A percentile compares a stretch with the other conserved stretches of the same genome.
phyloP scores from a whole-genome alignment of 2,329 filamentous ascomycete genomes.

The Aspergillus melleus region DNA sequence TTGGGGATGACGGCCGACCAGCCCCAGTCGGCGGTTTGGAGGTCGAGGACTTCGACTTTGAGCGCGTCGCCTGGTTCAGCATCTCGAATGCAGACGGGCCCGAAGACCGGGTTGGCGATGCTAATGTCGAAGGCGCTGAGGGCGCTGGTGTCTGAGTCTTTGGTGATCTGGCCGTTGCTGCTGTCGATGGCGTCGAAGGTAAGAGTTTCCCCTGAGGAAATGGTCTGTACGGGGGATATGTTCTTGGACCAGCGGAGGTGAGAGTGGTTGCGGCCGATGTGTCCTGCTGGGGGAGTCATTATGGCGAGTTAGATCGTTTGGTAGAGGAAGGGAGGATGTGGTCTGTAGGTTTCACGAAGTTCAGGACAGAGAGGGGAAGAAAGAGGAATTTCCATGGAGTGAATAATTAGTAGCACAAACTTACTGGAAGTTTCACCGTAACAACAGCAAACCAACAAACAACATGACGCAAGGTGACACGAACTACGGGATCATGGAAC shows the following conservation, averaged over 20 bases:
- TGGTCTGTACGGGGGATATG: constrained; percentile 46
- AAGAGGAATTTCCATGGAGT: not conserved
- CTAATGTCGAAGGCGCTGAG: constrained; percentile 44
- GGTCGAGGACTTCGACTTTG: constrained; percentile 51
- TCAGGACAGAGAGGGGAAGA: no score
- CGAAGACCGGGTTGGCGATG: constrained; percentile 51
- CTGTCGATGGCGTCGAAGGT: constrained; percentile 54
- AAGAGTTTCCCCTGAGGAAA: constrained; percentile 50
- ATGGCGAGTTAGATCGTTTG: not conserved
- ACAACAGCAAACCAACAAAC: not conserved
- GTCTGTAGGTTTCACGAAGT: not conserved
- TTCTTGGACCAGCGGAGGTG: constrained; percentile 54
- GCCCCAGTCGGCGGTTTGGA: constrained; percentile 50
- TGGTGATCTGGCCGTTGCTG: constrained; percentile 52
- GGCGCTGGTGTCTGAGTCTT: constrained; percentile 42
- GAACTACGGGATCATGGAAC: not conserved
- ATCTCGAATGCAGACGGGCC: constrained; percentile 51
- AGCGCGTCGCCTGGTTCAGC: constrained; percentile 55
- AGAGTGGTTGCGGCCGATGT: constrained; percentile 35
- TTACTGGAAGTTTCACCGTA: not conserved
- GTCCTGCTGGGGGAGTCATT: constrained; percentile 4
- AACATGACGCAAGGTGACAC: not conserved
- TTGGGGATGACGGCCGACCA: constrained; percentile 55
- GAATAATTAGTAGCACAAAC: not conserved
- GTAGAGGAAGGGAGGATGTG: not conserved